Evolutionary conservation across 2,329 filamentous ascomycete species (phyloP).

Genomic region (Chaetothyriales sp.): DNA sequence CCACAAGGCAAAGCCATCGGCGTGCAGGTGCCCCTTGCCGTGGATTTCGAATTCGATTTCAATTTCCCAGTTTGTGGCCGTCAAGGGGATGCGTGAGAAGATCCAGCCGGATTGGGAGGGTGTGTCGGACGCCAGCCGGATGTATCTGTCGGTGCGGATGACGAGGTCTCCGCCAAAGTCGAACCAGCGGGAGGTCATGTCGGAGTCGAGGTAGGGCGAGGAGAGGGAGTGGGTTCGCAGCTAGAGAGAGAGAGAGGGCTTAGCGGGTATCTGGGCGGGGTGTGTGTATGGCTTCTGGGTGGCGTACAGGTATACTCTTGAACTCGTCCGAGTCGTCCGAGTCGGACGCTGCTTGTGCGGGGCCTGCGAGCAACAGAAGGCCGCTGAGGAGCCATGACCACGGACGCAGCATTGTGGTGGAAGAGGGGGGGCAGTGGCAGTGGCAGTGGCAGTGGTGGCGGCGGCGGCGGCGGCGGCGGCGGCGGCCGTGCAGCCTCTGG

Average conservation of each 20-base stretch:
- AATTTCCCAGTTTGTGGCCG: conserved; percentile 97
- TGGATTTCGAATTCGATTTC: conserved; percentile 92
- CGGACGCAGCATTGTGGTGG: neutral
- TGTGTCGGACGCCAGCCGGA: conserved; percentile 80
- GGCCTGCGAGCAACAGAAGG: neutral
- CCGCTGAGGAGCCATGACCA: neutral
- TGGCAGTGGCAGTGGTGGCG: too few species aligned
- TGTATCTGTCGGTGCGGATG: conserved; percentile 63
- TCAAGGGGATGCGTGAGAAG: conserved; percentile 85
- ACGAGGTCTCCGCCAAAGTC: conserved; percentile 96
- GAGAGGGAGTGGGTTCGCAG: conserved; percentile 74
- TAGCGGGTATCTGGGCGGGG: neutral
- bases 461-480: too few species aligned
- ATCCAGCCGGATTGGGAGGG: conserved; percentile 87
- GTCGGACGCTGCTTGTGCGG: neutral
- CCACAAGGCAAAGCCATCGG: conserved; percentile 97
- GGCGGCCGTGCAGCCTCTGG: neutral
- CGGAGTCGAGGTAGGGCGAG: conserved; percentile 88
- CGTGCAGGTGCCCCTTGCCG: conserved; percentile 77
- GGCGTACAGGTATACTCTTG: neutral
- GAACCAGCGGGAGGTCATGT: conserved; percentile 97
- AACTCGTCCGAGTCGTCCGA: neutral
- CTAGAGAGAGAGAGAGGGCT: conserved; percentile 30
- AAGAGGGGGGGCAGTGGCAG: too few species aligned
- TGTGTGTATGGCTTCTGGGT: neutral